Conservation (phyloP, 1,284 basidiomycete species). For the Microbotryum violaceum region DNA sequence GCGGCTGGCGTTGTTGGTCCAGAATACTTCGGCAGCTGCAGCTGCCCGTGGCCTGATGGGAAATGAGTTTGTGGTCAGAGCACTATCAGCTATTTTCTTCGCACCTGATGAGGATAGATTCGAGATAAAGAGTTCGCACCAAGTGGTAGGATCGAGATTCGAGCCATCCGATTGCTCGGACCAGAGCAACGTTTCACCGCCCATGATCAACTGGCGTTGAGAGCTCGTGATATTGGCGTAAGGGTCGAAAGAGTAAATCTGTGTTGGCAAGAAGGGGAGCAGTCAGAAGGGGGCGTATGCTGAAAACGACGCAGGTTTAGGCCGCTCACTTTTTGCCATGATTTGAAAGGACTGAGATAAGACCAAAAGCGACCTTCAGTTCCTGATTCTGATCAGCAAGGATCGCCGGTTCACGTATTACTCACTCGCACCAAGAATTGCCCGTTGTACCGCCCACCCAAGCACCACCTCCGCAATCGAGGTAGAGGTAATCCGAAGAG, state of each 20-base stretch:
- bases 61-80: too few relatives aligned
- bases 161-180: constrained; percentile 62
- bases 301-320: constrained; percentile 7
- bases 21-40: constrained; percentile 70
- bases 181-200: constrained; percentile 70
- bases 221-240: constrained; percentile 50
- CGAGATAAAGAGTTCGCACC: constrained; percentile 41
- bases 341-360: constrained; percentile 53
- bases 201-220: constrained; percentile 52
- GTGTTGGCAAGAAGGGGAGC: constrained; percentile 14
- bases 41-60: constrained; percentile 57
- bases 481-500: constrained; percentile 66
- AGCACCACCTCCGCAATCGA: constrained; percentile 60
- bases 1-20: constrained; percentile 50
- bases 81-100: background rate
- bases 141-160: constrained; percentile 63
- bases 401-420: too few relatives aligned
- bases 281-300: too few relatives aligned
- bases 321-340: constrained; percentile 55
- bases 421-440: constrained; percentile 54
- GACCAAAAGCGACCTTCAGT: too few relatives aligned
- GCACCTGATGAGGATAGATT: too few relatives aligned
- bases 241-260: constrained; percentile 67
- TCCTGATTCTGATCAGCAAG: too few relatives aligned
- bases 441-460: constrained; percentile 62